phyloP scores from a whole-genome alignment of 768 basidiomycete species.

The Suillus decipiens region DNA sequence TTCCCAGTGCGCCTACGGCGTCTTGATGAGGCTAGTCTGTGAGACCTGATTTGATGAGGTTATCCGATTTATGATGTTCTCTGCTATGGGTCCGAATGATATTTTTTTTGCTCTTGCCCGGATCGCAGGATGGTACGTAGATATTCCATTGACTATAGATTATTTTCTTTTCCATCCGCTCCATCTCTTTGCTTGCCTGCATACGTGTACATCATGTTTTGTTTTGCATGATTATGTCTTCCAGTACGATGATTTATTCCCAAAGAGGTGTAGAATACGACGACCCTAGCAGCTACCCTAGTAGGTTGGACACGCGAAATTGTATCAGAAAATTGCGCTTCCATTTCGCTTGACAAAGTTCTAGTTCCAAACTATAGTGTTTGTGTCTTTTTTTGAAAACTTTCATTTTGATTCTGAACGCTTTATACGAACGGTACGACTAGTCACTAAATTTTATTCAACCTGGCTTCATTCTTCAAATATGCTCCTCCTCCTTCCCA shows the following conservation, averaged over 20 bases:
- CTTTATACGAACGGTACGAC: neutral
- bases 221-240: conserved; percentile 26
- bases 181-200: conserved; percentile 17
- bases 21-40: conserved; percentile 22
- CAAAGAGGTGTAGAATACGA: conserved; percentile 29
- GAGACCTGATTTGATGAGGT: neutral
- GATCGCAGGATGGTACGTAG: conserved; percentile 38
- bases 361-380: neutral
- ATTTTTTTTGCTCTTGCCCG: conserved; percentile 32
- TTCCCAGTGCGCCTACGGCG: conserved; percentile 34
- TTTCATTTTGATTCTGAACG: neutral
- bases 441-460: conserved; percentile 27
- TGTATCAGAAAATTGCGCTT: conserved; percentile 9
- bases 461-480: conserved; percentile 69
- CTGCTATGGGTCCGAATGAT: conserved; percentile 24
- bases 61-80: conserved; percentile 6
- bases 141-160: conserved; percentile 30
- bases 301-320: conserved; percentile 7
- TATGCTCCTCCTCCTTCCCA: conserved; percentile 46
- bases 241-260: conserved; percentile 33
- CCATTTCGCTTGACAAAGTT: neutral
- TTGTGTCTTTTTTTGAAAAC: neutral
- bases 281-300: conserved; percentile 9
- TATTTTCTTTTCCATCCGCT: conserved; percentile 27
- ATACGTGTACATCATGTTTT: conserved; percentile 22